Conservation (phyloP, 1,284 basidiomycete genomes). For the Austroboletus niveus region DNA sequence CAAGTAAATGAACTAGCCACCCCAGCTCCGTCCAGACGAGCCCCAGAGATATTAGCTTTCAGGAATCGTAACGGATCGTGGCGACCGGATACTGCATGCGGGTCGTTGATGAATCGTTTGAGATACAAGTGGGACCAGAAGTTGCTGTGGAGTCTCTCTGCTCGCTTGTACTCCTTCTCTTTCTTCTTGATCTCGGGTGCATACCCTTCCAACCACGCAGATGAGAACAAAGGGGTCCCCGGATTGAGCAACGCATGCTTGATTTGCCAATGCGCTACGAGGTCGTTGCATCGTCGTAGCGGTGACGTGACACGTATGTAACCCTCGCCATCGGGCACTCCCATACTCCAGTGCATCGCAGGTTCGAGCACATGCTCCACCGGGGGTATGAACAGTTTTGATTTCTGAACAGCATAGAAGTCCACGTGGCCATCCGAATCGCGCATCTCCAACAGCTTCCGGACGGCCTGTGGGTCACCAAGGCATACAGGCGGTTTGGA, state of each 20-base stretch:
- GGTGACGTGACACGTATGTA: constrained; percentile 90
- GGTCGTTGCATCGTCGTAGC: constrained; percentile 81
- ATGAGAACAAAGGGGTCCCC: constrained; percentile 39
- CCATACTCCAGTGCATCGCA: constrained; percentile 69
- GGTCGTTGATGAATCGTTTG: constrained; percentile 34
- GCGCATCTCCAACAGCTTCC: constrained; percentile 42
- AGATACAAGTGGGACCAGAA: constrained; percentile 45
- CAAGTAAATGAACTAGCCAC: constrained; percentile 18
- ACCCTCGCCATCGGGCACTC: constrained; percentile 65
- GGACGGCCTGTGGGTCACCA: constrained; percentile 33
- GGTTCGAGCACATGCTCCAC: constrained; percentile 53
- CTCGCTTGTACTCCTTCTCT: constrained; percentile 29
- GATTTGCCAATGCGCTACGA: constrained; percentile 93
- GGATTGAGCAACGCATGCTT: constrained; percentile 68
- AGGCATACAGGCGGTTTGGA: constrained; percentile 38
- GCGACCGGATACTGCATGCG: constrained; percentile 14
- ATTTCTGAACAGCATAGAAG: constrained; percentile 32
- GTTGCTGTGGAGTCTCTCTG: constrained; percentile 34
- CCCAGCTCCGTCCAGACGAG: constrained; percentile 12
- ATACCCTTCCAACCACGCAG: constrained; percentile 42
- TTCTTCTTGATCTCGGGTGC: constrained; percentile 30
- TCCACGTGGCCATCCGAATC: constrained; percentile 44
- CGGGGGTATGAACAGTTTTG: constrained; percentile 35
- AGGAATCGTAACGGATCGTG: constrained; percentile 25
- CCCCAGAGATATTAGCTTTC: constrained; percentile 23